phyloP scores from a whole-genome alignment of 129 eudicot species.

The Saposhnikovia divaricata region DNA sequence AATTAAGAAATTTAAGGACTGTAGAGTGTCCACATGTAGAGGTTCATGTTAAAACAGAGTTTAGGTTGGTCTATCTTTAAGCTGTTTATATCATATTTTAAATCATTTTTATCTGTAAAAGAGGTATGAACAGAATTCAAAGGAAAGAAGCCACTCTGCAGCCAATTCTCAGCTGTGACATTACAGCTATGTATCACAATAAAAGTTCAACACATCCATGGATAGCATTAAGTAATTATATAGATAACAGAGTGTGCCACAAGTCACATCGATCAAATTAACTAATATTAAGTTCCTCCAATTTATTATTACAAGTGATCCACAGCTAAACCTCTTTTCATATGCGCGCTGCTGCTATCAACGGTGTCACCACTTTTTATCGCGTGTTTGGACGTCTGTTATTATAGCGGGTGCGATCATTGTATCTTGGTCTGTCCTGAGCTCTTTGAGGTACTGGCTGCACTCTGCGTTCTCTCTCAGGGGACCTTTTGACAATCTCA shows the following conservation, averaged over 20 bases:
- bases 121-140: not conserved
- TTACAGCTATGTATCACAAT: not conserved
- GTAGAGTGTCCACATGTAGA: not conserved
- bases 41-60: not conserved
- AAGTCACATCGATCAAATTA: not conserved
- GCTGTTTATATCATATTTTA: too few relatives aligned
- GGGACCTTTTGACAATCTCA: constrained; percentile 88
- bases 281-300: not conserved
- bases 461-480: constrained; percentile 95
- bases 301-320: not conserved
- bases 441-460: constrained; percentile 88
- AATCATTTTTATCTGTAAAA: not conserved
- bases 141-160: not conserved
- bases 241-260: not conserved
- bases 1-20: too few relatives aligned
- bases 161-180: not conserved
- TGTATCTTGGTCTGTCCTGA: constrained; percentile 90
- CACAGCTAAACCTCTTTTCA: not conserved
- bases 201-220: not conserved
- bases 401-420: constrained; percentile 80
- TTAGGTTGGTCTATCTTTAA: not conserved
- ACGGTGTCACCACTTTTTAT: constrained; percentile 14
- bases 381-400: constrained; percentile 85
- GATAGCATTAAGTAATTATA: not conserved
- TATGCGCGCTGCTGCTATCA: not conserved